These are phyloP conservation scores for Pseudocercospora musae DNA, from an alignment of 2,329 filamentous ascomycete species.

Conservation along the genomic window DNA sequence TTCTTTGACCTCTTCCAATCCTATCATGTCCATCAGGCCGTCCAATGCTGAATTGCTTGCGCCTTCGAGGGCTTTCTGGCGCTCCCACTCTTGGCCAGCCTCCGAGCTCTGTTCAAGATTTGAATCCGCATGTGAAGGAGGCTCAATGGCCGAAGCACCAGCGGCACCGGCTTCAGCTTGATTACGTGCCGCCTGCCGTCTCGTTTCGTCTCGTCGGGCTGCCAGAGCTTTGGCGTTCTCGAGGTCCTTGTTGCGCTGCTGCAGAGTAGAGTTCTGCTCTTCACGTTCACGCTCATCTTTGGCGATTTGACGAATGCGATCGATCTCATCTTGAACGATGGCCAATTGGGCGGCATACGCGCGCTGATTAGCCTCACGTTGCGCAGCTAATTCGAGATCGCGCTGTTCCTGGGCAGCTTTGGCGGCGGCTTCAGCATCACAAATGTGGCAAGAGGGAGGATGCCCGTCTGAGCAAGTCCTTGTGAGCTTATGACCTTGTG, in stretches of 20 bases:
- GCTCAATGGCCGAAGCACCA: background rate
- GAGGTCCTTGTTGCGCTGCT: slow-evolving; percentile 50
- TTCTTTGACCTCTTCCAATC: slow-evolving; percentile 66
- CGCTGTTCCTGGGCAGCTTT: slow-evolving; percentile 44
- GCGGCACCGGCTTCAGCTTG: background rate
- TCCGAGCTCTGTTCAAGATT: background rate
- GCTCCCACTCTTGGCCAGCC: background rate
- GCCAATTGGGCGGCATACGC: background rate
- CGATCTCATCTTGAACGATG: background rate
- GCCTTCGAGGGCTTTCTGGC: background rate
- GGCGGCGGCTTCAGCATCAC: slow-evolving; percentile 50
- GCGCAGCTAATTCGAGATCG: slow-evolving; percentile 44
- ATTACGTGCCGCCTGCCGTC: background rate
- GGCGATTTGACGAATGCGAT: slow-evolving; percentile 38
- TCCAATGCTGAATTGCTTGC: background rate
- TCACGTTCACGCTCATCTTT: slow-evolving; percentile 47
- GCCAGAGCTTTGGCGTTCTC: slow-evolving; percentile 17
- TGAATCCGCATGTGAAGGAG: background rate
- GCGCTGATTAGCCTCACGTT: background rate
- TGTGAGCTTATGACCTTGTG: background rate
- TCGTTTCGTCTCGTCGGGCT: background rate
- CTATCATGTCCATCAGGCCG: slow-evolving; percentile 65
- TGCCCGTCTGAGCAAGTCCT: slow-evolving; percentile 44
- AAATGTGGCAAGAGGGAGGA: slow-evolving; percentile 48
- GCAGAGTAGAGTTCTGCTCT: slow-evolving; percentile 44